Base-by-base conservation (phyloP, 2,329 filamentous ascomycete species). In the Ophiobolus disseminans region DNA sequence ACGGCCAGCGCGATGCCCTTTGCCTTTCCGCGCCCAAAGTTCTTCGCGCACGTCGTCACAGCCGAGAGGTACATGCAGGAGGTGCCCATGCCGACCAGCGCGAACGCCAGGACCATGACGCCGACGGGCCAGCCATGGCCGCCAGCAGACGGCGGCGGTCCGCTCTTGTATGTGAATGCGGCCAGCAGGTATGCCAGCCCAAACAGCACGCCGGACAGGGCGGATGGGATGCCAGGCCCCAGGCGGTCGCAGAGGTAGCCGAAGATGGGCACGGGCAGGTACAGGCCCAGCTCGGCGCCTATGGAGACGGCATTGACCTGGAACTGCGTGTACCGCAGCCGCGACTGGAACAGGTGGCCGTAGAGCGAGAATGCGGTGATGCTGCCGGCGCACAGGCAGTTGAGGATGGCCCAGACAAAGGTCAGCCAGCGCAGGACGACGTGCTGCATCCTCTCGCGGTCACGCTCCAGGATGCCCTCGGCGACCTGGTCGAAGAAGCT, bases 11-110 rank as follows among this genome's bases (percentile, higher is more conserved):
- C 93, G 40, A 99, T 77, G 0, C 94, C 94, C 64, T 93, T 88
- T 66, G 95, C 87, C 66, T 87, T 89, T 3, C 91, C 91, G 52
- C 88, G 86, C 39, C 92, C 92, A 75, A 97, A 99, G 76, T 97
- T 99, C 84, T 99, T 99, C 26, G 94, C 94, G 68, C 91, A 96
- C 0, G 93, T 96, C 5, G 93, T 93, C n/a, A 99, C 88, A 2
- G 91, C 88, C 40, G 87, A 84, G 46, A 97, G 80, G 73, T 97
- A 99, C 85, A 97, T 91, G 72, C 85, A 85, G 57, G 89, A 90
- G 0, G 93, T 97, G 4, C 86, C 93, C 54, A 87, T 82, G 1
- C 94, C 94, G 48, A 99, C 86, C 41, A 83, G 82, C 37, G 92
- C 80, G 71, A 97, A 99, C 1, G 91, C 87, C 45, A 90, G 69